phyloP scores from a whole-genome alignment of 352 stramenopile genomes.

The Globisporangium abappressorium region DNA sequence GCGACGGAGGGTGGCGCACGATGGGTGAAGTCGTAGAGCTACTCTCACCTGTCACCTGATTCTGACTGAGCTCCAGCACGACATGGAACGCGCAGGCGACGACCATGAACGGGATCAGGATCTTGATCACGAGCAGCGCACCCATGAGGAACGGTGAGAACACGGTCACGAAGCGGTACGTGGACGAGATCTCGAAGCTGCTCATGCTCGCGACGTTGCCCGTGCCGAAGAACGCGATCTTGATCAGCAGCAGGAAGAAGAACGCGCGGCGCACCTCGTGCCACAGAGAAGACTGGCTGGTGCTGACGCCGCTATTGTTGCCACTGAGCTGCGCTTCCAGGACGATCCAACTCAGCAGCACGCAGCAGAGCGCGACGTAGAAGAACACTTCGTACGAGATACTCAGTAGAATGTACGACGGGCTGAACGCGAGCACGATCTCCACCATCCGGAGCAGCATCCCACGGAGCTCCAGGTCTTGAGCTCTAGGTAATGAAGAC shows the following conservation, averaged over 20 bases:
- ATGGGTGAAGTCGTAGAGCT: not conserved
- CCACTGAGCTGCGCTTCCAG: slow-evolving; percentile 31
- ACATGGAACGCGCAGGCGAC: slow-evolving; percentile 68
- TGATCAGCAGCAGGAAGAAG: slow-evolving; percentile 74
- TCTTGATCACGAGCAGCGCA: slow-evolving; percentile 70
- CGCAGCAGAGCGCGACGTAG: slow-evolving; percentile 50
- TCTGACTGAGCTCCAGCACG: slow-evolving; percentile 35
- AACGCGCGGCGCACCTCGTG: slow-evolving; percentile 68
- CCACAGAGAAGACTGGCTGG: not conserved
- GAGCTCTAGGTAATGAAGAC: slow-evolving; percentile 13
- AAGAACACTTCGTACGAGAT: slow-evolving; percentile 87
- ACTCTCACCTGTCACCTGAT: not conserved
- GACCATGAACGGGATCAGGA: slow-evolving; percentile 76
- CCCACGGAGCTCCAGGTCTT: not conserved
- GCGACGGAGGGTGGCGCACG: slow-evolving; percentile 29
- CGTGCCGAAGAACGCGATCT: slow-evolving; percentile 85
- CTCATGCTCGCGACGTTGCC: slow-evolving; percentile 87
- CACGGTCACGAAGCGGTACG: slow-evolving; percentile 80
- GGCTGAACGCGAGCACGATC: slow-evolving; percentile 55
- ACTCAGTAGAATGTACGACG: slow-evolving; percentile 68
- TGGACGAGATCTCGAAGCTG: slow-evolving; percentile 85
- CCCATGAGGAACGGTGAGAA: slow-evolving; percentile 85
- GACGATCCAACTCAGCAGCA: slow-evolving; percentile 62
- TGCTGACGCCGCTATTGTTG: not conserved
- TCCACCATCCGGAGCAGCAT: slow-evolving; percentile 41